Percentiles rank a stretch among this genome's conserved stretches.
Conservation (phyloP, 257 asterid genomes). For the Solanum clarkiae region DNA sequence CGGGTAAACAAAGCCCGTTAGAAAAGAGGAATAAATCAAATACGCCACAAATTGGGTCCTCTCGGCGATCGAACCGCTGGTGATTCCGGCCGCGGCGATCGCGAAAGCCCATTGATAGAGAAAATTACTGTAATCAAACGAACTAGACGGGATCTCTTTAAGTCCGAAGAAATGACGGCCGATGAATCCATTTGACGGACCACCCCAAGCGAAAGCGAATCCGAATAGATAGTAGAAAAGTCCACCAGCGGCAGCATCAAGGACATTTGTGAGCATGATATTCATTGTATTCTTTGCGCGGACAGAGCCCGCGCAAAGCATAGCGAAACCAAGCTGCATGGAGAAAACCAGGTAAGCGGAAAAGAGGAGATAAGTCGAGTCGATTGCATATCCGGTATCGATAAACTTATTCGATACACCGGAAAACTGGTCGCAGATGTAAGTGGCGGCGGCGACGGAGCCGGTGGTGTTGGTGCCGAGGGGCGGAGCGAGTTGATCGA, state of each 20-base stretch:
- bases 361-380: slow-evolving; percentile 74
- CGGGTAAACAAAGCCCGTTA: slow-evolving; percentile 86
- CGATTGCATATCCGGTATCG: slow-evolving; percentile 62
- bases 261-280: slow-evolving; percentile 89
- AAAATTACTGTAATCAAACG: slow-evolving; percentile 45
- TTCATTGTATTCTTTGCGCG: slow-evolving; percentile 88
- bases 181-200: slow-evolving; percentile 73
- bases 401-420: slow-evolving; percentile 25
- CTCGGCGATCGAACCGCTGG: slow-evolving; percentile 87
- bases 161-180: slow-evolving; percentile 69
- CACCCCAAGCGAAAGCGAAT: slow-evolving; percentile 76
- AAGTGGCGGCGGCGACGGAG: slow-evolving; percentile 45
- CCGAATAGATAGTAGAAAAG: slow-evolving; percentile 79
- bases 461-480: slow-evolving; percentile 61
- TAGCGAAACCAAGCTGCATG: slow-evolving; percentile 93
- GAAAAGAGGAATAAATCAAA: slow-evolving; percentile 55
- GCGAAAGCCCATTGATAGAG: slow-evolving; percentile 94
- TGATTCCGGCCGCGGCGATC: slow-evolving; percentile 95
- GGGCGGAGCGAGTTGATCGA: slow-evolving; percentile 37
- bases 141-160: slow-evolving; percentile 28
- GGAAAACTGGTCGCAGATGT: slow-evolving; percentile 58
- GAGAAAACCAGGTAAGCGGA: slow-evolving; percentile 83
- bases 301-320: slow-evolving; percentile 96
- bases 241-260: slow-evolving; percentile 93
- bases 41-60: slow-evolving; percentile 79